Base-by-base conservation (phyloP, 768 basidiomycete genomes). In the Zangia roseola region DNA sequence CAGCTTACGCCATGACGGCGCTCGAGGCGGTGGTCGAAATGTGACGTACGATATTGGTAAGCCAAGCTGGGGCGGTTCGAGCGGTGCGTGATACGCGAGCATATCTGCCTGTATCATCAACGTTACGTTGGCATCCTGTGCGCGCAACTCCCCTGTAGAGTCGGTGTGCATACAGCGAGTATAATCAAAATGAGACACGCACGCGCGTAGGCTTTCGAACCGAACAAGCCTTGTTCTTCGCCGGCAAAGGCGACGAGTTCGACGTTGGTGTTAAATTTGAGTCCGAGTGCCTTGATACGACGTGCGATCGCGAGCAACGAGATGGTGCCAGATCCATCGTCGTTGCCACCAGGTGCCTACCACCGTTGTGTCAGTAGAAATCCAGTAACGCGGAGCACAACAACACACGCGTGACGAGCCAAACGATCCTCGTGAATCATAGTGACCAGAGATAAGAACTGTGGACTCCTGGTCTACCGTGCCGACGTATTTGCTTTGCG, bases 91-190 rank as follows among this genome's bases (percentile, higher is more conserved):
- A 64, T 93, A 95, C 0, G 82, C 94, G 35, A 90, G 77, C 94
- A 95, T 95, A 59, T 97, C 94, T 0, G 89, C 89, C 66, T 95
- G 94, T 41, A 94, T 75, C 80, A 94, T 90, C 28, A 95, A 62
- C 1, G 86, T 81, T 39, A 95, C 70, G 55, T 91, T 85, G 21
- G 82, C 83, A 48, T 79, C 72, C 17, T 67, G 66, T 24, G 67
- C 69, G 47, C 81, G 75, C 60, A 94, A 62, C 59, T 84, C 74
- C 19, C 71, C 88, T 91, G 57, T 2, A 19, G 10, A 19, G 17
- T 30, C 9, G 24, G 16, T 5, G n/a, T 6, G 5, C 30, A 31
- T 14, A 31, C 13, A 10, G 9, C 35, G 13, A n/a, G n/a, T 26
- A 8, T 14, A 25, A 6, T 3, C 8, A 6, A 31, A 25, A 20